A percentile compares a stretch with the other conserved stretches of the same genome.
phyloP scores from a whole-genome alignment of 192 early-diverging fungal genomes.

The Podila verticillata region DNA sequence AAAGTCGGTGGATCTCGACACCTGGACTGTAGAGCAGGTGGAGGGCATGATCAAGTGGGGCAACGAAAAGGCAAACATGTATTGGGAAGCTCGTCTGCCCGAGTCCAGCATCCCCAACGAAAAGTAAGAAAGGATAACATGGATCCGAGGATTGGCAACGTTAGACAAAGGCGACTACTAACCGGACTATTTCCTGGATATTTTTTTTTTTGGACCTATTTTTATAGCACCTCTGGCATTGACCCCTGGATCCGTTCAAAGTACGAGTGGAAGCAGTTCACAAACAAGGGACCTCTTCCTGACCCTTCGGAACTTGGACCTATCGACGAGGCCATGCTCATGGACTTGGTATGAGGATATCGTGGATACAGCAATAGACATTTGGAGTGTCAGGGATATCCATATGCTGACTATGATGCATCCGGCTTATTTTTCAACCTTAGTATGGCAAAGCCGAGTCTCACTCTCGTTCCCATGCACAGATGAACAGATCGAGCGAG shows the following conservation, averaged over 20 bases:
- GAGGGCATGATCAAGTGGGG: slow-evolving; percentile 85
- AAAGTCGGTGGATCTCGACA: slow-evolving; percentile 86
- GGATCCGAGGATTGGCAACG: background rate
- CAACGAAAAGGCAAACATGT: slow-evolving; percentile 75
- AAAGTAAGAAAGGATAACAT: slow-evolving; percentile 40
- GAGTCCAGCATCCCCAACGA: slow-evolving; percentile 60
- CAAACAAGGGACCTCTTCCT: slow-evolving; percentile 75
- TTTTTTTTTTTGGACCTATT: too few relatives aligned
- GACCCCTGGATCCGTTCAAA: slow-evolving; percentile 82
- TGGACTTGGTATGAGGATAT: slow-evolving; percentile 14
- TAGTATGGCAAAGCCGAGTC: slow-evolving; percentile 36
- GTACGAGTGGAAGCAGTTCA: slow-evolving; percentile 83
- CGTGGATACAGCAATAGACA: background rate
- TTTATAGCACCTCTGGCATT: slow-evolving; percentile 56
- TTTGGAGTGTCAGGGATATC: background rate
- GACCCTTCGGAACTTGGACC: slow-evolving; percentile 72
- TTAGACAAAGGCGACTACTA: slow-evolving; percentile 2
- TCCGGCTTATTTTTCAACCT: background rate
- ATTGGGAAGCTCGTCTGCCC: slow-evolving; percentile 66
- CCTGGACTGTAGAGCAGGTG: slow-evolving; percentile 83
- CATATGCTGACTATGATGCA: background rate
- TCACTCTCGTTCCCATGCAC: slow-evolving; percentile 13
- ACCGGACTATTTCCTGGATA: too few relatives aligned
- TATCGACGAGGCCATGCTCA: slow-evolving; percentile 32
- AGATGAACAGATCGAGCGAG: slow-evolving; percentile 26